phyloP scores from a whole-genome alignment of 2,329 filamentous ascomycete species.

The Grosmannia huntii region DNA sequence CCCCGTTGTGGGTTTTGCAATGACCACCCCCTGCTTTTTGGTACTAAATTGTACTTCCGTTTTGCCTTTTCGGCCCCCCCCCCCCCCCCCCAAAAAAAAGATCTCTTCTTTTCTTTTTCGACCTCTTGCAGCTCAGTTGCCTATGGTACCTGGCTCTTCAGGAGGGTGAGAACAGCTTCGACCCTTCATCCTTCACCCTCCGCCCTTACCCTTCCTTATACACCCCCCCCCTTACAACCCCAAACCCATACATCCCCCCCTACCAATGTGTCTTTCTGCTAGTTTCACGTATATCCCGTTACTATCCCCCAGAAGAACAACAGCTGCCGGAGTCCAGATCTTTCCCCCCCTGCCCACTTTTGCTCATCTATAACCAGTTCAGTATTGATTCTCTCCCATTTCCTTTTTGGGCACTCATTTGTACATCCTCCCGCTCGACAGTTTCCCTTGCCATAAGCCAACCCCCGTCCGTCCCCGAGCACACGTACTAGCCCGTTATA shows the following conservation, averaged over 20 bases:
- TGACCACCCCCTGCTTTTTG: too few species aligned
- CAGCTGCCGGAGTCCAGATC: slow-evolving; percentile 4
- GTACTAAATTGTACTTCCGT: too few species aligned
- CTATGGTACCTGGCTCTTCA: background rate
- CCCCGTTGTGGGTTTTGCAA: too few species aligned
- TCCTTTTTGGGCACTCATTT: slow-evolving; percentile 4
- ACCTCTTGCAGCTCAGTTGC: background rate
- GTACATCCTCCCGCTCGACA: background rate
- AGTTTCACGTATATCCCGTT: slow-evolving; percentile 4
- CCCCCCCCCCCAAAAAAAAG: too few species aligned
- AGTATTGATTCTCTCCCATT: background rate
- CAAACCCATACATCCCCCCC: background rate
- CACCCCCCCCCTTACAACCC: background rate
- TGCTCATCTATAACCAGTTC: background rate
- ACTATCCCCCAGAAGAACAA: background rate
- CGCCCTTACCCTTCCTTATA: background rate
- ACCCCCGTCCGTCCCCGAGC: background rate
- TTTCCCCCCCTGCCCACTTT: background rate
- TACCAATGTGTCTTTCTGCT: background rate
- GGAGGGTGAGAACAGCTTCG: background rate
- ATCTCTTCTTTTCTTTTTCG: background rate
- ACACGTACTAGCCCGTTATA: slow-evolving; percentile 5
- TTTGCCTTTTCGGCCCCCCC: background rate
- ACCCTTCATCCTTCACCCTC: background rate
- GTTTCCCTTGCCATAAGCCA: background rate